Evolutionary conservation across 768 basidiomycete species (phyloP).

Genomic region (Collybia mongolica): DNA sequence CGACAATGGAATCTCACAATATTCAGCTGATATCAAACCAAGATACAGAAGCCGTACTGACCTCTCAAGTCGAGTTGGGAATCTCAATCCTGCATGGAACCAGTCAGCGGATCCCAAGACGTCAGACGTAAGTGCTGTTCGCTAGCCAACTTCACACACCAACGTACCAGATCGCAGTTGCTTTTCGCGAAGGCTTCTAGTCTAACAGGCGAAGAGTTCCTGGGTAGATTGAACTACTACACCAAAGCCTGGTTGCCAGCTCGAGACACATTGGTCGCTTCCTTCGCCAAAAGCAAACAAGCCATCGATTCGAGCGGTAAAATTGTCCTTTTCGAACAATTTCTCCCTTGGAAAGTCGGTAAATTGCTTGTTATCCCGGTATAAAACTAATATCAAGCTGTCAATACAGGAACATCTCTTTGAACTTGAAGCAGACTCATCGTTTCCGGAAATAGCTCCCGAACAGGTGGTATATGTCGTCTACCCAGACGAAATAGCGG

Average conservation of each 20-base stretch:
- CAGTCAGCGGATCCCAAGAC: constrained; percentile 62
- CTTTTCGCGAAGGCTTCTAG: constrained; percentile 78
- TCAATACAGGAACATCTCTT: constrained; percentile 75
- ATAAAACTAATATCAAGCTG: neutral
- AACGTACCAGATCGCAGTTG: constrained; percentile 36
- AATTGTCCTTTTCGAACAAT: constrained; percentile 78
- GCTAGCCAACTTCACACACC: neutral
- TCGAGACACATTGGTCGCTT: constrained; percentile 66
- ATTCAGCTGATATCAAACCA: constrained; percentile 60
- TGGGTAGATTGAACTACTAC: constrained; percentile 77
- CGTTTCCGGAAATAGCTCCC: constrained; percentile 33
- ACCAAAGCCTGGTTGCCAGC: constrained; percentile 92
- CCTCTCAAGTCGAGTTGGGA: constrained; percentile 77
- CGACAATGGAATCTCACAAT: constrained; percentile 93
- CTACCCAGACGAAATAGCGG: constrained; percentile 79
- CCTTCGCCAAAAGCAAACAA: constrained; percentile 54
- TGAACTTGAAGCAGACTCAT: constrained; percentile 68
- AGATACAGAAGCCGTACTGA: constrained; percentile 81
- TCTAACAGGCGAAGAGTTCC: constrained; percentile 85
- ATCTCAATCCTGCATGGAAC: constrained; percentile 93
- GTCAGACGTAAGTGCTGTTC: constrained; percentile 61
- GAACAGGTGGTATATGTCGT: constrained; percentile 78
- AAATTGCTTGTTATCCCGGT: neutral
- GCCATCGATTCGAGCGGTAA: constrained; percentile 68
- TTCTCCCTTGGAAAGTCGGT: constrained; percentile 84